Base-by-base conservation (phyloP, 257 asterid genomes). In the Coffea eugenioides region DNA sequence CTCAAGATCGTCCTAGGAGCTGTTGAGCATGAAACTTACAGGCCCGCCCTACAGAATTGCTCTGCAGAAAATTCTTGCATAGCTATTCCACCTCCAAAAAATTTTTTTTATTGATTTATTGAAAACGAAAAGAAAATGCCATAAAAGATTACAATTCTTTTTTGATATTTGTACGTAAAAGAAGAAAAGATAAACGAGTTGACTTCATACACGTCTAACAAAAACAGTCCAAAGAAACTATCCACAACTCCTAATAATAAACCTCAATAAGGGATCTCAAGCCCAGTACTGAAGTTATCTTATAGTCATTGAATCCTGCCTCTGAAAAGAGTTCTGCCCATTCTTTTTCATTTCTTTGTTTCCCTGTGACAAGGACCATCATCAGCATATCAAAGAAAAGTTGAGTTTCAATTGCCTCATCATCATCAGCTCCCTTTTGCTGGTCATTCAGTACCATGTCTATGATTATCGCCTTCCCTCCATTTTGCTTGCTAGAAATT, bases 381-480 rank as follows among this genome's bases (percentile, higher is more conserved):
- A 20, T 59, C 2, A 21, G 65, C 65, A 59, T 59, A 20, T 59
- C 27, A 59, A 59, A 59, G 65, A 59, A 59, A 0, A 59, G 65
- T 21, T 59, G 65, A 6, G 65, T 59, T 59, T 59, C 65, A 59
- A 21, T 59, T 6, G 27, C 65, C 27, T 59, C 65, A 59, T 59
- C 27, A 20, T 21, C 10, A 20, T 20, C 27, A 59, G 16, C 65
- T 59, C 27, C 65, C 20, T 21, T 21, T 8, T 20, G 65, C 65
- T 20, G 65, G 27, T 21, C 15, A 49, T 49, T 49, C 54, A 49
- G 54, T 13, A 79, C 61, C 75, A 85, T 77, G 7, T 82, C 86
- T 48, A 85, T 73, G 59, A 85, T 82, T 2, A 82, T 80, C 27
- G 77, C 75, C 75, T 80, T 85, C 2, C 88, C 84, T 25, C 86